Evolutionary conservation across 1,139 yeast genomes (phyloP).

Genomic region (Torulaspora globosa): DNA sequence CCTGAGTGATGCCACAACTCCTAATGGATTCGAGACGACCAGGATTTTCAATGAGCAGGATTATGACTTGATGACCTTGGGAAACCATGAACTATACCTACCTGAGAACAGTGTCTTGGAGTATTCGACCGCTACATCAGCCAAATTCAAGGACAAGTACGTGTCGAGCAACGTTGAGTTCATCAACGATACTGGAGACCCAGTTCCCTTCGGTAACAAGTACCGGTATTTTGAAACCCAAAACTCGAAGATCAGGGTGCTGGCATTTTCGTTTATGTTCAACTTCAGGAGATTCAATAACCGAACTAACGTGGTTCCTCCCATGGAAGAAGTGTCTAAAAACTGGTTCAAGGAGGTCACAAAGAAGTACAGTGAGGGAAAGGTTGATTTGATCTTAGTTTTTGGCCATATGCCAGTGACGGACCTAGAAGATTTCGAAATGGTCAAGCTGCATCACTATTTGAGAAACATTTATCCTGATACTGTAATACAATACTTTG

Average conservation of each 20-base stretch:
- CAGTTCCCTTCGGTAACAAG: conserved; percentile 65
- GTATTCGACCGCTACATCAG: conserved; percentile 50
- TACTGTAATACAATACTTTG: conserved; percentile 75
- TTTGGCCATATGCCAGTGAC: conserved; percentile 79
- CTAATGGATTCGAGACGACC: conserved; percentile 64
- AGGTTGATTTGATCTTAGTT: conserved; percentile 63
- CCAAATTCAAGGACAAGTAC: conserved; percentile 56
- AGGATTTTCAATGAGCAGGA: conserved; percentile 61
- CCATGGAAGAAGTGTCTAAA: conserved; percentile 47
- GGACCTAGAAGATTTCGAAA: conserved; percentile 50
- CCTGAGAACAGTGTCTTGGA: conserved; percentile 66
- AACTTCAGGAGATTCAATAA: conserved; percentile 63
- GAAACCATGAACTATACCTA: conserved; percentile 88
- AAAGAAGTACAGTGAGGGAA: conserved; percentile 39
- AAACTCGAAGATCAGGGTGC: conserved; percentile 47
- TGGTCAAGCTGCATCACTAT: conserved; percentile 47
- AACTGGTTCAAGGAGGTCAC: conserved; percentile 63
- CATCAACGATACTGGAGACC: conserved; percentile 44
- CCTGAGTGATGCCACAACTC: conserved; percentile 63
- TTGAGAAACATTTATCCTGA: conserved; percentile 59
- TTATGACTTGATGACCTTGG: conserved; percentile 78
- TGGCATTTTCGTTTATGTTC: conserved; percentile 78
- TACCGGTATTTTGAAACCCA: conserved; percentile 64
- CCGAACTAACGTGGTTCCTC: conserved; percentile 62
- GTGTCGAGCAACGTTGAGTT: conserved; percentile 81